A percentile compares a stretch with the other conserved stretches of the same genome.
Evolutionary conservation across 768 basidiomycete genomes (phyloP).

Genomic region (Mycena olivaceomarginata): DNA sequence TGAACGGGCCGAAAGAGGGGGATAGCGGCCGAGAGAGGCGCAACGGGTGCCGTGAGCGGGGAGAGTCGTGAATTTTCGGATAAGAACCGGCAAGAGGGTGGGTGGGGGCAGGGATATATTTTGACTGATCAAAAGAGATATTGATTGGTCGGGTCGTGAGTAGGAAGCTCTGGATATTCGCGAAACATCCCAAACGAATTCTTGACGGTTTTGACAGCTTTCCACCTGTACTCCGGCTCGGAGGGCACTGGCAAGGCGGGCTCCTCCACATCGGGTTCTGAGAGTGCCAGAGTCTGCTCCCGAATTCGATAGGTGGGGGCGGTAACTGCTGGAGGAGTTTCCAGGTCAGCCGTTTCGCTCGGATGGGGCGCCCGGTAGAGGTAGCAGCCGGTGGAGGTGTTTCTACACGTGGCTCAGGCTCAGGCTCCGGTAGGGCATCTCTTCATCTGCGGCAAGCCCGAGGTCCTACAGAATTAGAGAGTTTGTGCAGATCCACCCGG

Average conservation of each 20-base stretch:
- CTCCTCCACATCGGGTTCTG: not conserved
- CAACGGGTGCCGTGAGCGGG: not conserved
- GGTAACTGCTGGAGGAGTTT: not conserved
- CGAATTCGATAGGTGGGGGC: not conserved
- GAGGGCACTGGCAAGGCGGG: too few relatives aligned
- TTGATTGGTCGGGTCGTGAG: conserved; percentile 35
- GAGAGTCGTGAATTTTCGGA: not conserved
- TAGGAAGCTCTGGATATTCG: conserved; percentile 36
- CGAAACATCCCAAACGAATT: conserved; percentile 40
- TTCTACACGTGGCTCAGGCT: not conserved
- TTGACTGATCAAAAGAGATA: conserved; percentile 16
- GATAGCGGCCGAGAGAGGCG: not conserved
- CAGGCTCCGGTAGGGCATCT: not conserved
- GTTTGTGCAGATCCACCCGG: not conserved
- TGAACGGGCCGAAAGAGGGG: conserved; percentile 20
- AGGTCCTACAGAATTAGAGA: not conserved
- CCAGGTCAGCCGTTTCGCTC: conserved; percentile 2
- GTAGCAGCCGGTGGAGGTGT: not conserved
- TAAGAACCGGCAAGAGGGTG: not conserved
- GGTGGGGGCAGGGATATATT: conserved; percentile 10
- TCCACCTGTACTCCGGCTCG: not conserved
- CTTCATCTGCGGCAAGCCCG: not conserved
- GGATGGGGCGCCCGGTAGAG: conserved; percentile 1
- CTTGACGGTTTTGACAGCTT: conserved; percentile 14
- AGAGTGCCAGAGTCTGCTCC: not conserved